These are phyloP conservation scores for Suhomyces anneliseae DNA, from an alignment of 1,139 yeast genomes.

Conservation along the genomic window DNA sequence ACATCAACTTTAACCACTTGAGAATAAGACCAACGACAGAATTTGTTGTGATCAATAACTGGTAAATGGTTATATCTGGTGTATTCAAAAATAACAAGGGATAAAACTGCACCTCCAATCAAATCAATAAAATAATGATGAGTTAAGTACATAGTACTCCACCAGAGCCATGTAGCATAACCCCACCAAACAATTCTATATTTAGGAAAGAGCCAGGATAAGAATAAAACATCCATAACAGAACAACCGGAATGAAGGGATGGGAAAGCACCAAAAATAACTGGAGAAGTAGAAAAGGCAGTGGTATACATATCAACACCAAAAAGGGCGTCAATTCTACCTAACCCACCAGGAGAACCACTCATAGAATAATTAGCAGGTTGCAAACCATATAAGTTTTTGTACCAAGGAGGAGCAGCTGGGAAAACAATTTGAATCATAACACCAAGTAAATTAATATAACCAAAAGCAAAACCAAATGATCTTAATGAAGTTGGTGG, in stretches of 20 bases:
- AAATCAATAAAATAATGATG: constrained; percentile 94
- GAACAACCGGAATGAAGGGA: constrained; percentile 94
- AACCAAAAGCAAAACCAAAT: constrained; percentile 96
- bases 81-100: constrained; percentile 68
- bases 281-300: constrained; percentile 83
- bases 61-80: constrained; percentile 79
- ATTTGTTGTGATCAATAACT: constrained; percentile 56
- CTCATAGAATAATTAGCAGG: constrained; percentile 92
- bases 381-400: constrained; percentile 75
- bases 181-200: constrained; percentile 61
- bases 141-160: constrained; percentile 96
- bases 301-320: constrained; percentile 88
- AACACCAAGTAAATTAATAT: constrained; percentile 89
- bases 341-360: constrained; percentile 97
- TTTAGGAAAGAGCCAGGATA: constrained; percentile 78
- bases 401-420: constrained; percentile 99
- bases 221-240: constrained; percentile 86
- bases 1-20: constrained; percentile 31
- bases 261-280: constrained; percentile 97
- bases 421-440: constrained; percentile 79
- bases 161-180: constrained; percentile 93
- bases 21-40: constrained; percentile 84
- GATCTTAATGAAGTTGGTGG: constrained; percentile 89
- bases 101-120: constrained; percentile 83
- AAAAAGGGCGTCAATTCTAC: constrained; percentile 76